Percentiles rank a stretch among this genome's conserved stretches.
Conservation (phyloP, 2,329 filamentous ascomycete genomes). For the Chaetomium olivaceum region DNA sequence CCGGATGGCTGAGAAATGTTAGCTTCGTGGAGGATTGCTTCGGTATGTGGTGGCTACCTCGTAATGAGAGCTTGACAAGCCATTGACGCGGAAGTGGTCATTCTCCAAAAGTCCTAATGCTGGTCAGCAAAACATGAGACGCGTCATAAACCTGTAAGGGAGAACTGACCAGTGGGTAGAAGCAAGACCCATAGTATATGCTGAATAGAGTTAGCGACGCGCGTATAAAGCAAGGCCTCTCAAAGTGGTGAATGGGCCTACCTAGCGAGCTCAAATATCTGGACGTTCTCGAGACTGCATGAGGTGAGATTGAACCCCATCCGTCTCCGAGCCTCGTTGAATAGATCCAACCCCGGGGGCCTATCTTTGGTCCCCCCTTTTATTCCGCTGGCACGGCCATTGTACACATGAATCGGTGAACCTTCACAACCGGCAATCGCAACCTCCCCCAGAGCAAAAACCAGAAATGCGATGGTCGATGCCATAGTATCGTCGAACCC, state of each 20-base stretch:
- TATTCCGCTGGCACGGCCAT: constrained; percentile 52
- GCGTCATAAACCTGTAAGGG: neutral
- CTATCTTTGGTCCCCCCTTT: constrained; percentile 50
- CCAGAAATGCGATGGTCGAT: constrained; percentile 56
- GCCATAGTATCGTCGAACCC: constrained; percentile 52
- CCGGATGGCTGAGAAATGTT: constrained; percentile 39
- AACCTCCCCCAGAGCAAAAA: constrained; percentile 60
- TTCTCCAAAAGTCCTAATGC: constrained; percentile 61
- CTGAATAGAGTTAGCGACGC: constrained; percentile 36
- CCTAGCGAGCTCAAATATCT: constrained; percentile 59
- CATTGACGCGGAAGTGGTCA: constrained; percentile 55
- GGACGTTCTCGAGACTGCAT: constrained; percentile 59
- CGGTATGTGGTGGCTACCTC: constrained; percentile 42
- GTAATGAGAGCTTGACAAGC: constrained; percentile 58
- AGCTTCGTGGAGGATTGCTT: neutral
- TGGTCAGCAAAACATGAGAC: neutral
- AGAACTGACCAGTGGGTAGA: constrained; percentile 49
- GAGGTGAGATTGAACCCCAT: constrained; percentile 58
- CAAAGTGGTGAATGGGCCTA: constrained; percentile 35
- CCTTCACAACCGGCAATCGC: constrained; percentile 54
- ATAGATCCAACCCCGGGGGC: constrained; percentile 59
- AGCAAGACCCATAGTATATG: constrained; percentile 56
- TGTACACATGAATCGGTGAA: constrained; percentile 45
- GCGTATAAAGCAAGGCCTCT: neutral
- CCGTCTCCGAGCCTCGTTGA: constrained; percentile 63